Evolutionary conservation across 1,139 yeast species (phyloP).

Genomic region (Sugiyamaella xylanicola): DNA sequence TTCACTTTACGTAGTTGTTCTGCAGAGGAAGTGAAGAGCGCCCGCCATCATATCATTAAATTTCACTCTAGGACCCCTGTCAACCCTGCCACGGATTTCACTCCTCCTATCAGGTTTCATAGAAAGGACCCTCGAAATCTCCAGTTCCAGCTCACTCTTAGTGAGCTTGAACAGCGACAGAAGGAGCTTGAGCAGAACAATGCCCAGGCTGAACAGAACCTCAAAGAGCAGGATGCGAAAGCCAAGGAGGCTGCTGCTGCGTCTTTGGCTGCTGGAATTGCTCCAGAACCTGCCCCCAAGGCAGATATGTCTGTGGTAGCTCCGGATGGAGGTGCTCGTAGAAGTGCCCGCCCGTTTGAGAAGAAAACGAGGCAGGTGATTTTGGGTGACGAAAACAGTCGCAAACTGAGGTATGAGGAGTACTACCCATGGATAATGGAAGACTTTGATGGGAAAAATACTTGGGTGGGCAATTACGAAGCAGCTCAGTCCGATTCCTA

Average conservation of each 20-base stretch:
- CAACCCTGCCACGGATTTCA: constrained; percentile 70
- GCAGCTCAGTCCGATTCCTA: constrained; percentile 90
- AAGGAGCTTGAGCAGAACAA: constrained; percentile 32
- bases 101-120: constrained; percentile 81
- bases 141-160: constrained; percentile 75
- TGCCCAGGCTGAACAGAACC: constrained; percentile 40
- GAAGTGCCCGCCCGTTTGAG: constrained; percentile 62
- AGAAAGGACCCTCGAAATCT: constrained; percentile 90
- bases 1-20: constrained; percentile 75
- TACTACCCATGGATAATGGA: constrained; percentile 98
- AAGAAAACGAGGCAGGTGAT: constrained; percentile 84
- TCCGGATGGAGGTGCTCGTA: constrained; percentile 91
- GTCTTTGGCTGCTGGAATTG: constrained; percentile 22
- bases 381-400: constrained; percentile 76
- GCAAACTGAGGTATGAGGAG: constrained; percentile 88
- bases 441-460: constrained; percentile 91
- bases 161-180: constrained; percentile 51
- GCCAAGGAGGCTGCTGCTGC: constrained; percentile 23
- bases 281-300: constrained; percentile 36
- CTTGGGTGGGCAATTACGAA: constrained; percentile 95
- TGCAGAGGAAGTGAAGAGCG: constrained; percentile 68
- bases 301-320: constrained; percentile 67
- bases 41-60: constrained; percentile 78
- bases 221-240: constrained; percentile 15
- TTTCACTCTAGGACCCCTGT: constrained; percentile 74